Percentiles rank a stretch among this genome's conserved stretches.
phyloP scores from a whole-genome alignment of 768 basidiomycete species.

The Lactarius hatsudake region DNA sequence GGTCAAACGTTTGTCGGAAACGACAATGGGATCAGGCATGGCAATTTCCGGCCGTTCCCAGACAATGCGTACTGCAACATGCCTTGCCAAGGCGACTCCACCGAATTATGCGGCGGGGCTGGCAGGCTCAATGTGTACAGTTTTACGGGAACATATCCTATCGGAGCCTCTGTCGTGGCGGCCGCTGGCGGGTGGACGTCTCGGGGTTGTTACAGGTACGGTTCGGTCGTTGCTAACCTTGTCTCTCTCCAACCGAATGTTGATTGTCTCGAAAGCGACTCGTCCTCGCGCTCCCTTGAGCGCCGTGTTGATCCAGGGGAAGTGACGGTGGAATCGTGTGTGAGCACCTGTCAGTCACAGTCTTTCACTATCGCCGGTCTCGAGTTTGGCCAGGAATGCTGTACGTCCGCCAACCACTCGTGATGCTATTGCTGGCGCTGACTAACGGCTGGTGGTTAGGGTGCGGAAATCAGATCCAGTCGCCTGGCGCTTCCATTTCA shows the following conservation, averaged over 20 bases:
- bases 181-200: neutral
- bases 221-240: neutral
- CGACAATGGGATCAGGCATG: neutral
- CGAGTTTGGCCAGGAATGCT: too few species aligned
- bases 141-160: neutral
- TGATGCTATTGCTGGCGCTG: too few species aligned
- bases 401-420: too few species aligned
- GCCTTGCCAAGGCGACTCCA: neutral
- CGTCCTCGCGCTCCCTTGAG: neutral
- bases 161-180: neutral
- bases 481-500: neutral
- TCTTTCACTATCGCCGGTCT: too few species aligned
- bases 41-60: neutral
- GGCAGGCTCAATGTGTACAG: neutral
- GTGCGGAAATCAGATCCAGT: conserved; percentile 3
- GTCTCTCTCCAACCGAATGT: neutral
- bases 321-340: neutral
- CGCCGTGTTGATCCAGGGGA: neutral
- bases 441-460: neutral
- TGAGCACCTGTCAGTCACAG: too few species aligned
- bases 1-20: neutral
- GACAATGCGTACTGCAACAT: neutral
- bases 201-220: neutral
- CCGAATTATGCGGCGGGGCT: neutral
- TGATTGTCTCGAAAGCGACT: neutral